Conservation (phyloP, 2,329 filamentous ascomycete species). For the Ceratocystis cacaofunesta region DNA sequence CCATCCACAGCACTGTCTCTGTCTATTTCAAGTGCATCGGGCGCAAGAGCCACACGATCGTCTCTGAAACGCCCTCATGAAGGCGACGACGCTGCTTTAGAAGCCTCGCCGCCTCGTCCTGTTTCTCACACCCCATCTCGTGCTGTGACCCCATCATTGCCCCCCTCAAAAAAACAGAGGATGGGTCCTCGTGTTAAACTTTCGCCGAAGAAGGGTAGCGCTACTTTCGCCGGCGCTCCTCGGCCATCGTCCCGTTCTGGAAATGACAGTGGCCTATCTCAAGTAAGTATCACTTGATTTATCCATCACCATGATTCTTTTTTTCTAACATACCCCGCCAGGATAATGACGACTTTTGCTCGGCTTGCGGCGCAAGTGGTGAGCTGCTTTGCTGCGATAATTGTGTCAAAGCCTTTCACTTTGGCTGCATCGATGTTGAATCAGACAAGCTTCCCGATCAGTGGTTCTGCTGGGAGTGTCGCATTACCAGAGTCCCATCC, state of each 20-base stretch:
- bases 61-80: slow-evolving; percentile 40
- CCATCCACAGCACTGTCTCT: slow-evolving; percentile 2
- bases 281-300: slow-evolving; percentile 31
- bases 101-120: slow-evolving; percentile 36
- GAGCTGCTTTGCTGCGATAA: slow-evolving; percentile 87
- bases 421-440: slow-evolving; percentile 68
- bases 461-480: slow-evolving; percentile 73
- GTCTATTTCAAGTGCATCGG: not conserved
- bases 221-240: slow-evolving; percentile 53
- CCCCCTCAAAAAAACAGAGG: slow-evolving; percentile 45
- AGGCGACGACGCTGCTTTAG: slow-evolving; percentile 33
- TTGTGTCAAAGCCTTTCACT: slow-evolving; percentile 81
- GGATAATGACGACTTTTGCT: slow-evolving; percentile 86
- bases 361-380: slow-evolving; percentile 68
- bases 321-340: slow-evolving; percentile 20
- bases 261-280: slow-evolving; percentile 23
- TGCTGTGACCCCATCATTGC: slow-evolving; percentile 42
- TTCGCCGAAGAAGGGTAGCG: slow-evolving; percentile 64
- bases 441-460: slow-evolving; percentile 53
- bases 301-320: not conserved
- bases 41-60: slow-evolving; percentile 21
- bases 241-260: slow-evolving; percentile 36
- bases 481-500: slow-evolving; percentile 26
- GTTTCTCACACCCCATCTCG: slow-evolving; percentile 39
- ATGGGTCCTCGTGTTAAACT: slow-evolving; percentile 51